These are phyloP conservation scores for Musa itinerans DNA, from an alignment of 176 grass and related monocot species.

Conservation along the genomic window DNA sequence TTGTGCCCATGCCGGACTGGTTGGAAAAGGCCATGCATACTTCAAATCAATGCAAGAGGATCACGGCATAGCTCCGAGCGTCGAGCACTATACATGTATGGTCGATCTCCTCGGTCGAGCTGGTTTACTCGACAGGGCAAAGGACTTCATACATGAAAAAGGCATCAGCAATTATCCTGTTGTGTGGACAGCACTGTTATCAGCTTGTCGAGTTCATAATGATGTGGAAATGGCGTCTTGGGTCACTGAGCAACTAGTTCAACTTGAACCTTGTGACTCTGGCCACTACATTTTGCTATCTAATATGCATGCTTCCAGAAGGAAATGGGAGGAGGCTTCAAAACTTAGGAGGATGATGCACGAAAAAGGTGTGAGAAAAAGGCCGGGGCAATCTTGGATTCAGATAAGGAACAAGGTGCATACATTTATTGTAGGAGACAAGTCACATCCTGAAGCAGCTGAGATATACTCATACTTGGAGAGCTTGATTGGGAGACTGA, in stretches of 20 bases:
- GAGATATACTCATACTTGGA: conserved; percentile 37
- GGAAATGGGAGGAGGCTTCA: conserved; percentile 45
- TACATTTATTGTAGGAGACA: conserved; percentile 35
- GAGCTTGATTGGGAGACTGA: conserved; percentile 35
- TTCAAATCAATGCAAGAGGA: conserved; percentile 17
- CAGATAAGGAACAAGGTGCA: conserved; percentile 38
- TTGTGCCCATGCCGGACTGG: conserved; percentile 15
- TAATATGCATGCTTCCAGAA: conserved; percentile 47
- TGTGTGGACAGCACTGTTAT: conserved; percentile 53
- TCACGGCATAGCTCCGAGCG: conserved; percentile 5
- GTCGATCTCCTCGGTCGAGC: conserved; percentile 19
- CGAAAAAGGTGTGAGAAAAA: conserved; percentile 36
- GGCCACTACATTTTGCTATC: conserved; percentile 59
- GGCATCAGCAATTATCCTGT: conserved; percentile 37
- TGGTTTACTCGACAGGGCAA: conserved; percentile 14
- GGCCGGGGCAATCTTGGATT: conserved; percentile 53
- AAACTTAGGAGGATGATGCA: conserved; percentile 44
- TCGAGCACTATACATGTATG: conserved; percentile 17
- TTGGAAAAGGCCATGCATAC: neutral
- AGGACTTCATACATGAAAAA: conserved; percentile 42
- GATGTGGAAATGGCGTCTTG: conserved; percentile 35
- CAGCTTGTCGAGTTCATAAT: conserved; percentile 52
- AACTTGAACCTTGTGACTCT: conserved; percentile 37
- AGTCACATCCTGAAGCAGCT: conserved; percentile 26
- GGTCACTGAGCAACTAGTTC: conserved; percentile 44